A percentile compares a stretch with the other conserved stretches of the same genome.
Evolutionary conservation across 2,329 filamentous ascomycete species (phyloP).

Genomic region (Venturia pyrina): DNA sequence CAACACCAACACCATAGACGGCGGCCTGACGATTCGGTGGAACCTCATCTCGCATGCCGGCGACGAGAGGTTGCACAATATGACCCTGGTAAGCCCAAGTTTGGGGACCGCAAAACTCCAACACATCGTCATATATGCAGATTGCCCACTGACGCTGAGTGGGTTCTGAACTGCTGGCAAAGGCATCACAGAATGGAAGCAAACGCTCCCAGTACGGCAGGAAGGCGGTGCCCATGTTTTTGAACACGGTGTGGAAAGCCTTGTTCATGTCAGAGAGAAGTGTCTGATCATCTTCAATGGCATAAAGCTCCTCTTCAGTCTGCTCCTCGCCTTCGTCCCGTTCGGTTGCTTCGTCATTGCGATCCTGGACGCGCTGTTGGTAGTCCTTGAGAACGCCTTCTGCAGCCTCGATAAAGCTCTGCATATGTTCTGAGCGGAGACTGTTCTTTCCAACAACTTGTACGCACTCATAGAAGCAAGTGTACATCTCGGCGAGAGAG

Average conservation of each 20-base stretch:
- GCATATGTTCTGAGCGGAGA: conserved; percentile 69
- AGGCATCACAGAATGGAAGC: conserved; percentile 73
- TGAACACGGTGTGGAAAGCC: conserved; percentile 97
- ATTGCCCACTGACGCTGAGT: conserved; percentile 98
- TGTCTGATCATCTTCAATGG: conserved; percentile 95
- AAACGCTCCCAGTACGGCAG: conserved; percentile 80
- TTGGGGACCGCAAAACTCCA: conserved; percentile 89
- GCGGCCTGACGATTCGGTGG: conserved; percentile 92
- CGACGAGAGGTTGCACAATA: conserved; percentile 77
- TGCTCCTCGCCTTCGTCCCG: conserved; percentile 86
- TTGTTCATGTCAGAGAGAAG: conserved; percentile 99
- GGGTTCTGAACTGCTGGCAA: conserved; percentile 70
- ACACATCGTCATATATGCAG: conserved; percentile 95
- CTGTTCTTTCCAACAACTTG: conserved; percentile 85
- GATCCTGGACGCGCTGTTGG: conserved; percentile 71
- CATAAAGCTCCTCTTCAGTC: conserved; percentile 74
- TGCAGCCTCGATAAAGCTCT: conserved; percentile 76
- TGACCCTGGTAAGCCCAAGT: conserved; percentile 78
- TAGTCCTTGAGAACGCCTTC: conserved; percentile 86
- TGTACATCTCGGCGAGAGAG: conserved; percentile 96
- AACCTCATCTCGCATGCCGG: conserved; percentile 75
- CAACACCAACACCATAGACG: conserved; percentile 90
- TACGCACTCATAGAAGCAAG: conserved; percentile 98
- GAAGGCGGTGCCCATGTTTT: conserved; percentile 81
- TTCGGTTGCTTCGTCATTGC: conserved; percentile 74